Evolutionary conservation across 208 protist genomes (phyloP), one percentile per base, ranked within the genome.

Genomic region (Acanthamoeba sp.): DNA sequence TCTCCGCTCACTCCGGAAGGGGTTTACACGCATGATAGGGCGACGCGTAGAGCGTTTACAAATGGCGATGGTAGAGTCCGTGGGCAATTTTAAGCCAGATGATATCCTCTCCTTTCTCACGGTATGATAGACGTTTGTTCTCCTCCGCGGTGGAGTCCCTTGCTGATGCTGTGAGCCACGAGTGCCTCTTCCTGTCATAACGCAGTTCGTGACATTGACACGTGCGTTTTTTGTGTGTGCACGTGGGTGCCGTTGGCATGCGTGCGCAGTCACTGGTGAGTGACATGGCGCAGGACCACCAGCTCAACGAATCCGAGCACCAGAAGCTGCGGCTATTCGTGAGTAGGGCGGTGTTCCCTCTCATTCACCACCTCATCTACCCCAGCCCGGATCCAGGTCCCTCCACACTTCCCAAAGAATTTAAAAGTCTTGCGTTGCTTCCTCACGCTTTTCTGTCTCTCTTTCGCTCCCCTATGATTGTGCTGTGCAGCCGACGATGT

Each of bases 281-380:
- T 7, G 73, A 84, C 24, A 84, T 84, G 73, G 22, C 2, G 22
- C 73, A 52, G 73, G 73, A 84, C 40, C 22, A 84, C 42, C 34
- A 52, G 22, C 40, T 84, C 34, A 52, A 52, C 38, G 73, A 84
- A 22, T 32, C 14, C 18, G 73, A 84, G n/a, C 4, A 48, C 5
- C 73, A 52, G 73, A 84, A 84, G 73, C 73, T 84, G 22, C 73
- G 73, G 22, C 38, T 84, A 5, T 52, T 84, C 40, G 20, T 52
- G 4, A 84, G 38, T 20, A 16, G 73, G 40, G 14, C 73, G 20
- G 20, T 84, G 40, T 84, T 84, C 73, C 73, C 73, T 45, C 73
- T 12, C 40, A 84, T 84, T 45, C 73, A 84, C 73, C 42, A 16
- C 24, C 10, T 84, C 12, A 27, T 52, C 73, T 52, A 52, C 10